Evolutionary conservation across 179 eudicot genomes (phyloP).

Genomic region (Patellifolia procumbens): DNA sequence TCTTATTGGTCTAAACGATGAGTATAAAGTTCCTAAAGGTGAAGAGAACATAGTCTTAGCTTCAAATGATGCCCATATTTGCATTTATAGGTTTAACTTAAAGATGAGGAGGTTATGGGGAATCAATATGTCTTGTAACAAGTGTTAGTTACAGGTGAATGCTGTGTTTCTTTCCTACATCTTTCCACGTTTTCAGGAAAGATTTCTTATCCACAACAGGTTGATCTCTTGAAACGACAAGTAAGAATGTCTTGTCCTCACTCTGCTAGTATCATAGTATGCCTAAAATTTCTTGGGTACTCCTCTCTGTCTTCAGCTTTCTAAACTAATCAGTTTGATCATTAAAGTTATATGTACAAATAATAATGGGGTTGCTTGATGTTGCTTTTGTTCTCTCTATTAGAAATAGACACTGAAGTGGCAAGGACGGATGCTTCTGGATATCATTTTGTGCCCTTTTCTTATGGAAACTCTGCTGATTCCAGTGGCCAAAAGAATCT

Average conservation of each 20-base stretch:
- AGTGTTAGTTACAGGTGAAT: neutral
- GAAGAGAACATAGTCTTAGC: neutral
- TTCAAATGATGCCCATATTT: neutral
- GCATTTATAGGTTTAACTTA: neutral
- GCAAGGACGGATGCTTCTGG: conserved; percentile 45
- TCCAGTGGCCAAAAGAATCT: conserved; percentile 47
- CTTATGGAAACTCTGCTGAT: conserved; percentile 62
- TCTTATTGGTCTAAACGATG: too few species aligned
- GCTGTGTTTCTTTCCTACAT: conserved; percentile 43
- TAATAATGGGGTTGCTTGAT: conserved; percentile 15
- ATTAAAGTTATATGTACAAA: conserved; percentile 12
- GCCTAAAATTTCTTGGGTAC: conserved; percentile 12
- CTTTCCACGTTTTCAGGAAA: conserved; percentile 57
- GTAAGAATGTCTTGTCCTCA: conserved; percentile 46
- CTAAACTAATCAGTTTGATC: conserved; percentile 5
- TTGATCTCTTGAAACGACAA: conserved; percentile 39
- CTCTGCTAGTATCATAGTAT: conserved; percentile 14
- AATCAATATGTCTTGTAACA: neutral
- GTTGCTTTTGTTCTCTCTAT: conserved; percentile 22
- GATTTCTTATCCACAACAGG: conserved; percentile 39
- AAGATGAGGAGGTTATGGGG: neutral
- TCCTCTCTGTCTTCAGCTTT: conserved; percentile 4
- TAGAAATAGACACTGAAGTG: conserved; percentile 46
- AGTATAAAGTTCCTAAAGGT: too few species aligned
- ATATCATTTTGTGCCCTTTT: conserved; percentile 67